Evolutionary conservation across 108 stramenopile species (phyloP).

Genomic region (Pseudonitzschia multistriata): DNA sequence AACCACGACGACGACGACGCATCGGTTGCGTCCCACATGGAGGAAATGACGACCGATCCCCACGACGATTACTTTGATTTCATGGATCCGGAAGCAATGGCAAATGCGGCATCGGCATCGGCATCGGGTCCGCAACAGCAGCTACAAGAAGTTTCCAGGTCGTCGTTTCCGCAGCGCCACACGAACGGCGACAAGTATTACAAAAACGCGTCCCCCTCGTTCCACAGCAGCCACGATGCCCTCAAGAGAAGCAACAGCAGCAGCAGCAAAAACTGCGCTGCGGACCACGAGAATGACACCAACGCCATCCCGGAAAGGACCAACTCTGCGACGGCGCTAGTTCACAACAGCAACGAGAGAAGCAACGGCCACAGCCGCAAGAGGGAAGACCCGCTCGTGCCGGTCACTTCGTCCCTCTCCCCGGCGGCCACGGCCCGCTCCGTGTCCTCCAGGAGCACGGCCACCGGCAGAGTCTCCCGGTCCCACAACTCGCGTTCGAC

Average conservation of each 20-base stretch:
- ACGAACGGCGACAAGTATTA: neutral
- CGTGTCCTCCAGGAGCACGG: neutral
- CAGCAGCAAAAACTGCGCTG: neutral
- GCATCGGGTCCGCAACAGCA: neutral
- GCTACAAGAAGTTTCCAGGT: neutral
- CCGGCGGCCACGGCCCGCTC: neutral
- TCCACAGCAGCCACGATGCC: neutral
- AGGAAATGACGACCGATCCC: neutral
- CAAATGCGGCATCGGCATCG: neutral
- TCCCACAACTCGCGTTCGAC: too few species aligned
- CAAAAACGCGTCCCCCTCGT: neutral
- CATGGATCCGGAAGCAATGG: neutral
- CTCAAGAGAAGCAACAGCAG: neutral
- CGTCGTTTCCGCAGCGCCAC: neutral
- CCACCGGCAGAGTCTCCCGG: too few species aligned
- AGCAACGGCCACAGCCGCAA: neutral
- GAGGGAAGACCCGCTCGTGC: too few species aligned
- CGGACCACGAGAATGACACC: neutral
- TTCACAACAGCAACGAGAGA: neutral
- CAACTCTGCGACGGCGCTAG: neutral
- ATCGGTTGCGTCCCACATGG: neutral
- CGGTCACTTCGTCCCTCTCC: too few species aligned
- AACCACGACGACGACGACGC: neutral
- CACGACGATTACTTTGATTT: neutral
- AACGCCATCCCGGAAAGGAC: neutral